Conservation (phyloP, 352 stramenopile genomes). For the Pythium aristosporum region DNA sequence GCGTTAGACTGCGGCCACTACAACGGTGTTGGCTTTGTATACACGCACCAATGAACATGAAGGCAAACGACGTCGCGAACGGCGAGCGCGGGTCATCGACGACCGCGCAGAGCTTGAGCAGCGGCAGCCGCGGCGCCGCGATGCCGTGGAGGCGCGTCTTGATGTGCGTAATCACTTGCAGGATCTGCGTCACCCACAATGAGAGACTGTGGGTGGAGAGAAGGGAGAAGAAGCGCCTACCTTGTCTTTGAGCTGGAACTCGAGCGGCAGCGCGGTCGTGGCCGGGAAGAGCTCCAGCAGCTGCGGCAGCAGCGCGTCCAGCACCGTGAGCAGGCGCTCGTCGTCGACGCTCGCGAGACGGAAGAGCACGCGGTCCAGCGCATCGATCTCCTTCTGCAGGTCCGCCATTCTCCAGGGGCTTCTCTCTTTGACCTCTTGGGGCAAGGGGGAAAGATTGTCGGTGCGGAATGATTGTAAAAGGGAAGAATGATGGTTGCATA, state of each 20-base stretch:
- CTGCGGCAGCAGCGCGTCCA: slow-evolving; percentile 67
- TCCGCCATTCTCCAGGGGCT: slow-evolving; percentile 15
- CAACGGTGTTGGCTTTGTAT: background rate
- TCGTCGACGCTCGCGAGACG: slow-evolving; percentile 69
- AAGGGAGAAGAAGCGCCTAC: slow-evolving; percentile 23
- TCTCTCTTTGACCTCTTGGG: background rate
- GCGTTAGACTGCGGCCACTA: background rate
- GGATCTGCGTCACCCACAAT: slow-evolving; percentile 35
- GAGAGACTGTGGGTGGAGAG: background rate
- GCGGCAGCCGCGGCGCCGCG: slow-evolving; percentile 41
- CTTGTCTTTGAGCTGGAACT: slow-evolving; percentile 69
- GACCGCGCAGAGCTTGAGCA: slow-evolving; percentile 45
- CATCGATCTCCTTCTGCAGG: slow-evolving; percentile 56
- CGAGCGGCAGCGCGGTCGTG: slow-evolving; percentile 32
- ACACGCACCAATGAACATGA: slow-evolving; percentile 69
- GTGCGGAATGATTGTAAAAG: slow-evolving; percentile 5
- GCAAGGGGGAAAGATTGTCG: slow-evolving; percentile 2
- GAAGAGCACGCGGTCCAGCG: slow-evolving; percentile 77
- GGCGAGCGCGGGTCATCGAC: slow-evolving; percentile 32
- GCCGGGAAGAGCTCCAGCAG: slow-evolving; percentile 61
- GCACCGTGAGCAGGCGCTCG: slow-evolving; percentile 57
- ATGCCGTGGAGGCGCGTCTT: slow-evolving; percentile 72
- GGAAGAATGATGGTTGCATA: slow-evolving; percentile 7
- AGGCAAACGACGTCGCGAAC: slow-evolving; percentile 66
- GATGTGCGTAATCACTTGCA: slow-evolving; percentile 71